These are phyloP conservation scores for Pneumocystis wakefieldiae DNA, from an alignment of 1,139 yeast genomes.

Conservation along the genomic window DNA sequence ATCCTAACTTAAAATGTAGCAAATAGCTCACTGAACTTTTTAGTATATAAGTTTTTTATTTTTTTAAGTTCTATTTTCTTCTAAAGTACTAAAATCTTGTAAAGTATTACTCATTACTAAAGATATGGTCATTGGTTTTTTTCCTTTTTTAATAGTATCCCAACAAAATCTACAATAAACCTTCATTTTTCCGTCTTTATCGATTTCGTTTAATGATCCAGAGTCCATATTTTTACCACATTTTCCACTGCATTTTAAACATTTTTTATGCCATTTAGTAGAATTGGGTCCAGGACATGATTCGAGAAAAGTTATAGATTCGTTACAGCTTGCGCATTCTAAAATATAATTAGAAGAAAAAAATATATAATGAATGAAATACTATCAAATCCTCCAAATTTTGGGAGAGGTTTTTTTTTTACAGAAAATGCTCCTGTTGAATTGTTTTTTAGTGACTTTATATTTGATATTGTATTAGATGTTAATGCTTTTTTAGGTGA, in stretches of 20 bases:
- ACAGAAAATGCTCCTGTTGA: background rate
- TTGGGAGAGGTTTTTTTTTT: background rate
- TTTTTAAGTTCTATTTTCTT: background rate
- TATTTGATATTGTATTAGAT: background rate
- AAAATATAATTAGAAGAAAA: background rate
- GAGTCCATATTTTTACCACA: constrained; percentile 1
- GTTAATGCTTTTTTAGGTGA: background rate
- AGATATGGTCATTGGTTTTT: background rate
- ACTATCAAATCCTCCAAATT: constrained; percentile 1
- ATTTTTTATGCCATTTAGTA: constrained; percentile 3
- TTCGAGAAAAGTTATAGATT: background rate
- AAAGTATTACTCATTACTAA: constrained; percentile 1
- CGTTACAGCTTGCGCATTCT: background rate
- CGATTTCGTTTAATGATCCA: background rate
- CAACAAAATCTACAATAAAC: constrained; percentile 2
- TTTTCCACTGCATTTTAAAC: background rate
- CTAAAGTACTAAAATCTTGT: background rate
- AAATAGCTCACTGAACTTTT: background rate
- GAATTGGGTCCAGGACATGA: background rate
- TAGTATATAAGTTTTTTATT: background rate
- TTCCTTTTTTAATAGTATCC: background rate
- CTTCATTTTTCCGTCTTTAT: background rate
- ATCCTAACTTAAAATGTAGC: background rate
- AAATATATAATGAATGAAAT: background rate
- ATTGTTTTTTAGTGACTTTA: background rate